Evolutionary conservation across 2,329 filamentous ascomycete species (phyloP).

Genomic region (Claviceps sp.): DNA sequence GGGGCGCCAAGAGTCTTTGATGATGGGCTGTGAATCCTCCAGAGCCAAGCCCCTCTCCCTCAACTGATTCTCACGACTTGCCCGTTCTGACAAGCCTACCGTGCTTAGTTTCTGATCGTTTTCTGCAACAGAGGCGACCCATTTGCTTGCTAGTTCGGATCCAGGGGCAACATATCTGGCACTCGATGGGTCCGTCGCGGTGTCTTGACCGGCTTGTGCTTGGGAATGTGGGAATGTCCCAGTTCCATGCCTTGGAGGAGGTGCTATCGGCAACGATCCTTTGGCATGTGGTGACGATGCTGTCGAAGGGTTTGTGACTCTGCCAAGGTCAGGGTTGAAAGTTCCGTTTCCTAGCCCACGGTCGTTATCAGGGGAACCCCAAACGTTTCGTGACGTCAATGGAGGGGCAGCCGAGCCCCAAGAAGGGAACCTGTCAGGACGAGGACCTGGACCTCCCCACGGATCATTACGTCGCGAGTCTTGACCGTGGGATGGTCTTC

Average conservation of each 20-base stretch:
- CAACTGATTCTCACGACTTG: constrained; percentile 29
- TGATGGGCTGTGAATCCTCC: constrained; percentile 31
- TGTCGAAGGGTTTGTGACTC: constrained; percentile 26
- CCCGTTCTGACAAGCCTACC: constrained; percentile 24
- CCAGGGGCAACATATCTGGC: constrained; percentile 16
- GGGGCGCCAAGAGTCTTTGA: constrained; percentile 43
- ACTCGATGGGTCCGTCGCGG: constrained; percentile 17
- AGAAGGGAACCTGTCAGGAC: constrained; percentile 34
- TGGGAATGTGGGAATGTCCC: constrained; percentile 8
- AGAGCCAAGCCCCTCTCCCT: constrained; percentile 30
- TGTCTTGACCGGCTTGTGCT: constrained; percentile 12
- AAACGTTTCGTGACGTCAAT: constrained; percentile 45
- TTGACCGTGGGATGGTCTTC: constrained; percentile 20
- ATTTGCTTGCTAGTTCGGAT: constrained; percentile 25
- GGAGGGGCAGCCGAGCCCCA: constrained; percentile 35
- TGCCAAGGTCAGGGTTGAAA: constrained; percentile 50
- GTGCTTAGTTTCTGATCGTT: constrained; percentile 32
- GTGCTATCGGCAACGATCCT: constrained; percentile 33
- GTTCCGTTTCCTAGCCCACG: constrained; percentile 66
- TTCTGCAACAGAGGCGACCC: constrained; percentile 29
- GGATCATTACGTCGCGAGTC: constrained; percentile 19
- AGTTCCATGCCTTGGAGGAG: constrained; percentile 18
- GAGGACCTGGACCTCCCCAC: constrained; percentile 26
- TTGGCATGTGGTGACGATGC: constrained; percentile 20
- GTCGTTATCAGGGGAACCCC: constrained; percentile 61